These are phyloP conservation scores for Acidiella bohemica DNA, from an alignment of 495 filamentous ascomycete species.

Conservation along the genomic window DNA sequence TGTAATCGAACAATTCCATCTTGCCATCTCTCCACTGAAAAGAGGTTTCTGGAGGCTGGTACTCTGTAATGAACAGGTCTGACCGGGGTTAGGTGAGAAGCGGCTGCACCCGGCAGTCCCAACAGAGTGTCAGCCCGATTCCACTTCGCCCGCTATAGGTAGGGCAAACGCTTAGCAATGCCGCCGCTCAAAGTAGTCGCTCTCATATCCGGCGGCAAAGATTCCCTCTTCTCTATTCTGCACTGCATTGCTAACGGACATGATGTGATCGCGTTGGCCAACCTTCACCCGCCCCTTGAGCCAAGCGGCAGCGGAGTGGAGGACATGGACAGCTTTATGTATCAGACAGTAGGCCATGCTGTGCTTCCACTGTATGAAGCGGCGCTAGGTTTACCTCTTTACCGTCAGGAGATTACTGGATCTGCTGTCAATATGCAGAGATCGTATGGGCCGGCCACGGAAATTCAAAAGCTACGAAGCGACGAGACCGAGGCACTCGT, in stretches of 20 bases:
- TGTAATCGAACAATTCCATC: conserved; percentile 11
- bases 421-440: conserved; percentile 49
- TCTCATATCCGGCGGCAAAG: conserved; percentile 90
- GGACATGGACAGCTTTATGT: conserved; percentile 96
- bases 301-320: conserved; percentile 34
- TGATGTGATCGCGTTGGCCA: conserved; percentile 73
- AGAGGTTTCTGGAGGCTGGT: too few relatives aligned
- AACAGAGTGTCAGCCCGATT: too few relatives aligned
- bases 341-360: conserved; percentile 87
- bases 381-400: conserved; percentile 66
- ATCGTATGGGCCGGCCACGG: conserved; percentile 35
- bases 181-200: conserved; percentile 65
- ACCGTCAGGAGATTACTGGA: conserved; percentile 59
- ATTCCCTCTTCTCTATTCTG: conserved; percentile 84
- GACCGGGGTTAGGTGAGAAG: too few relatives aligned
- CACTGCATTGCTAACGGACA: conserved; percentile 83
- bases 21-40: background rate
- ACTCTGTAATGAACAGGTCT: too few relatives aligned
- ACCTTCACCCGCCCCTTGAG: conserved; percentile 49
- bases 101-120: too few relatives aligned
- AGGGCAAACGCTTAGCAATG: background rate
- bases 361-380: conserved; percentile 73
- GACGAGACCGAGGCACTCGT: conserved; percentile 87
- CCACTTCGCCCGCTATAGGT: background rate
- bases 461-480: background rate